Base-by-base conservation (phyloP, 495 filamentous ascomycete genomes). In the Trichocladium uniseriatum region DNA sequence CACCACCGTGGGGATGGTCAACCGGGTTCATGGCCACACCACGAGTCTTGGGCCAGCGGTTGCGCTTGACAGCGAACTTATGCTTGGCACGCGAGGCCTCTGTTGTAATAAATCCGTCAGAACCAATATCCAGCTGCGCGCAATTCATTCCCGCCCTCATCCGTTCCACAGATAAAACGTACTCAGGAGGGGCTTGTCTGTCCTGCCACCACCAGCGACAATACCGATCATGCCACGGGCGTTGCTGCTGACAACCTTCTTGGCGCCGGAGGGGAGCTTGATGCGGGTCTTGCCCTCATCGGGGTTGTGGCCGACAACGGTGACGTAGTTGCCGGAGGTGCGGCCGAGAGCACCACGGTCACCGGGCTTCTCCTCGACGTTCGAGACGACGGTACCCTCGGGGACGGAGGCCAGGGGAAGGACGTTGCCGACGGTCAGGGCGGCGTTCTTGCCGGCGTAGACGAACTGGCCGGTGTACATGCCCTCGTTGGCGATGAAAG, bases 1-100 rank as follows among this genome's bases (percentile, higher is more conserved):
- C 71, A 74, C 75, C 75, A 86, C 92, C 92, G 87, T 98, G 92
- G 77, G 92, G 92, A 84, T 97, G 92, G 78, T 98, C 92, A 61
- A 98, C 92, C 57, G 92, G 92, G 77, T 99, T 99, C 92, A 99
- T 99, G 72, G 92, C 92, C 80, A 99, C 92, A 94, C 92, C 92
- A 89, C 92, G 90, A 81, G 92, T 99, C 86, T 94, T 97, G 71
- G 94, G 92, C 92, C 94, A 97, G 64, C 80, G 87, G 87, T 97
- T 97, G 69, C 94, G 86, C 88, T 99, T 99, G 77, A 94, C 92
- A 58, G 87, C 88, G 79, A 94, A 97, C 86, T 98, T 97, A 71
- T 95, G 88, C 86, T 92, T 95, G 65, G 91, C 91, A 66, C 91
- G 87, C 56, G 90, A 95, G 58, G 91, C 91, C 88, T 97, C 80